These are phyloP conservation scores for Sporothrix luriei DNA, from an alignment of 2,329 filamentous ascomycete genomes.

Conservation along the genomic window DNA sequence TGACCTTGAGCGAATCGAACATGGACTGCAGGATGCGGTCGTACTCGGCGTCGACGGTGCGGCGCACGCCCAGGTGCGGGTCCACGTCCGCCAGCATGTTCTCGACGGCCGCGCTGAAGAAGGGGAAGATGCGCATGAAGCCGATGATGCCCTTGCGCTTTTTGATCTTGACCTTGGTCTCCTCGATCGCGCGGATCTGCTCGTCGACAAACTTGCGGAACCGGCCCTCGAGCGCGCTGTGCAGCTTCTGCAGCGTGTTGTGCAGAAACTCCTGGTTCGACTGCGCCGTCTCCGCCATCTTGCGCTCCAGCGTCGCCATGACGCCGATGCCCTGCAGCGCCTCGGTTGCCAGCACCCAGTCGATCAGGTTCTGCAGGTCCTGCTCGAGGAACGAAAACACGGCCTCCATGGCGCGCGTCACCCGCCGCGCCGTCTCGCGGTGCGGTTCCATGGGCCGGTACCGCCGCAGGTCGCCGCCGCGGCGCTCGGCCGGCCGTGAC, in stretches of 20 bases:
- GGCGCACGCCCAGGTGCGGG: slow-evolving; percentile 64
- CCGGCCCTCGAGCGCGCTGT: slow-evolving; percentile 70
- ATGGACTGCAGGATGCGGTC: slow-evolving; percentile 87
- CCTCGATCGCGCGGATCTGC: slow-evolving; percentile 92
- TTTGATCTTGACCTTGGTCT: slow-evolving; percentile 98
- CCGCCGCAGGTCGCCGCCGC: slow-evolving; percentile 70
- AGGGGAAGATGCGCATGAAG: slow-evolving; percentile 91
- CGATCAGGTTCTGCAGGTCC: slow-evolving; percentile 76
- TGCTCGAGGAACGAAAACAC: slow-evolving; percentile 80
- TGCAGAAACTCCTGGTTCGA: slow-evolving; percentile 92
- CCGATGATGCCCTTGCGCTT: slow-evolving; percentile 96
- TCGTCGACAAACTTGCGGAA: slow-evolving; percentile 92
- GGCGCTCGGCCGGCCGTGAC: slow-evolving; percentile 66
- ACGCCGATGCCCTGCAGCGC: slow-evolving; percentile 91
- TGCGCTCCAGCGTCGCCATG: slow-evolving; percentile 76
- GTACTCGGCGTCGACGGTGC: slow-evolving; percentile 84
- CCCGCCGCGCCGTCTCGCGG: slow-evolving; percentile 77
- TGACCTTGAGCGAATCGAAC: slow-evolving; percentile 96
- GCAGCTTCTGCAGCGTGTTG: slow-evolving; percentile 74
- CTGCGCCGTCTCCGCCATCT: slow-evolving; percentile 76
- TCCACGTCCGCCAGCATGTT: slow-evolving; percentile 71
- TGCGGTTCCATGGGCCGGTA: slow-evolving; percentile 86
- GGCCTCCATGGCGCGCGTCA: slow-evolving; percentile 85
- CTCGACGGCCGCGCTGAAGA: slow-evolving; percentile 80
- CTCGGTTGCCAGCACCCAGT: slow-evolving; percentile 80